phyloP scores from a whole-genome alignment of 139 green algal species.

The Picochlorum sp. region DNA sequence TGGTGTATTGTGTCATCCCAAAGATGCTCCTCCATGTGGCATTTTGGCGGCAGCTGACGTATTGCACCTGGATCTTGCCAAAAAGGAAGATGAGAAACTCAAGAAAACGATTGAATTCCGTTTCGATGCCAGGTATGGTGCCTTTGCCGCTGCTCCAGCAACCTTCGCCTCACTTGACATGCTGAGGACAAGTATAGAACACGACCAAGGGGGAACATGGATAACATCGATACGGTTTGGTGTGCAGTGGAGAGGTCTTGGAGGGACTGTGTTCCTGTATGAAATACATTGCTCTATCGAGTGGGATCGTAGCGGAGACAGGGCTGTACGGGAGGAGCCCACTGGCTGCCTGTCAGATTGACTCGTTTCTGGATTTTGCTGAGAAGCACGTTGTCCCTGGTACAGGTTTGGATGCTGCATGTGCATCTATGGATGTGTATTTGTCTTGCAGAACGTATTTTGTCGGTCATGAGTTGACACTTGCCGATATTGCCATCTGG shows the following conservation, averaged over 20 bases:
- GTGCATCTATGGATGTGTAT: constrained; percentile 52
- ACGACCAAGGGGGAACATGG: too few species aligned
- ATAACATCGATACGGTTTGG: background rate
- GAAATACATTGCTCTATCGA: constrained; percentile 53
- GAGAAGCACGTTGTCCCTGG: constrained; percentile 44
- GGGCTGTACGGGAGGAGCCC: constrained; percentile 5
- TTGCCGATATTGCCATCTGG: constrained; percentile 85
- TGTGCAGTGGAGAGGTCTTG: constrained; percentile 54
- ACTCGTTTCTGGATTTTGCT: constrained; percentile 74
- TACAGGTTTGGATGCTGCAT: constrained; percentile 50
- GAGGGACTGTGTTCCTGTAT: constrained; percentile 49
- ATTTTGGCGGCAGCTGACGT: constrained; percentile 37
- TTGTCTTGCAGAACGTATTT: constrained; percentile 76
- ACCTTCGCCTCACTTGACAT: background rate
- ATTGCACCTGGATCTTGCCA: constrained; percentile 31
- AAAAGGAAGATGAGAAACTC: constrained; percentile 2
- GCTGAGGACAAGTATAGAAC: too few species aligned
- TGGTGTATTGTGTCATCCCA: background rate
- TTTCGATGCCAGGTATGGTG: background rate
- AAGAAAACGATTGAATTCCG: background rate
- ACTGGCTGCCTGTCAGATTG: constrained; percentile 54
- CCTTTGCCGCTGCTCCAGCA: background rate
- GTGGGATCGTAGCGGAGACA: background rate
- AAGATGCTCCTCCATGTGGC: constrained; percentile 34
- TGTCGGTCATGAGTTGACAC: constrained; percentile 58